Conservation (phyloP, 2,329 filamentous ascomycete genomes). For the Exophiala phaeomuriformis region DNA sequence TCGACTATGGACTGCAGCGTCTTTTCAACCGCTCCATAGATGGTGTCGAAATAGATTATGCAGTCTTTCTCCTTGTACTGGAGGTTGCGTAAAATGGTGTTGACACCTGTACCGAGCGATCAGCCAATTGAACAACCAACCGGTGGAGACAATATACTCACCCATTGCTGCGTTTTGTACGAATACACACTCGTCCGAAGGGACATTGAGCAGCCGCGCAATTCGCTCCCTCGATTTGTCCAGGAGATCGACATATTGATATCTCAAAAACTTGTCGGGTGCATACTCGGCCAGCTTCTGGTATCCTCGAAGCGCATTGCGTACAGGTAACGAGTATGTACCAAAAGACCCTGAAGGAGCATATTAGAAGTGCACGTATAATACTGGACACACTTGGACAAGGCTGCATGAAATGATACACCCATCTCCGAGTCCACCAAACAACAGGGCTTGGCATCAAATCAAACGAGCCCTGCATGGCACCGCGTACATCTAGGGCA, state of each 20-base stretch:
- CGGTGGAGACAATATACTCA: constrained; percentile 18
- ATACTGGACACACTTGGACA: no score
- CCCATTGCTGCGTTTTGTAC: constrained; percentile 70
- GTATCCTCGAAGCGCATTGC: constrained; percentile 53
- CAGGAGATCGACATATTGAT: constrained; percentile 55
- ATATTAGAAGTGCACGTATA: not conserved
- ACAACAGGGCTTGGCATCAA: constrained; percentile 1
- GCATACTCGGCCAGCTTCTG: constrained; percentile 59
- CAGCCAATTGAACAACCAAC: not conserved
- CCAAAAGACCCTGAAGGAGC: constrained; percentile 61
- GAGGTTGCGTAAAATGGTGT: constrained; percentile 72
- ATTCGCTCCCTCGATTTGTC: constrained; percentile 58
- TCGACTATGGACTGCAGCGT: constrained; percentile 67
- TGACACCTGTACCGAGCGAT: constrained; percentile 46
- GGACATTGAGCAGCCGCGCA: constrained; percentile 59
- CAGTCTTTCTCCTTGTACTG: constrained; percentile 62
- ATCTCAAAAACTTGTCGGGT: constrained; percentile 71
- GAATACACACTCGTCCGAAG: constrained; percentile 62
- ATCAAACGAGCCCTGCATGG: not conserved
- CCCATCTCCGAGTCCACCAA: no score
- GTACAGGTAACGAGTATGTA: constrained; percentile 59
- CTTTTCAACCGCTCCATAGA: constrained; percentile 72
- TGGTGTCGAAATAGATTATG: constrained; percentile 57
- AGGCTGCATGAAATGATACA: no score
- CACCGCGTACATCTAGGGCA: not conserved